Conservation (phyloP, 352 stramenopile species). For the Phytophthora lateralis region DNA sequence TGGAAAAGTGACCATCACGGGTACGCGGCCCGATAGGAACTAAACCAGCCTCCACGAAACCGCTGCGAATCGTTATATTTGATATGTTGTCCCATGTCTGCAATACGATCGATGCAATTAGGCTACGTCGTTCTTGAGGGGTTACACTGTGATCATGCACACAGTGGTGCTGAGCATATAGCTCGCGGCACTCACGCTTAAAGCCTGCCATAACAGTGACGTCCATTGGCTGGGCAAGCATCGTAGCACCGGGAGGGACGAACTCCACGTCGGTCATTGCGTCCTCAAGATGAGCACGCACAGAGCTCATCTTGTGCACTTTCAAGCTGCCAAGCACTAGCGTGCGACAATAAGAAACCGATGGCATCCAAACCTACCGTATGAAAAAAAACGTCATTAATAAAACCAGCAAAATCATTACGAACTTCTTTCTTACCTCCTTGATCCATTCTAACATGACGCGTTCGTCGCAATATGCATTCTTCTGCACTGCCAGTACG, state of each 20-base stretch:
- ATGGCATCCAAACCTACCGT: neutral
- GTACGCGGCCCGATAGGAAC: neutral
- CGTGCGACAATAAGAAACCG: neutral
- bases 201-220: neutral
- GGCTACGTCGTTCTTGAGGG: neutral
- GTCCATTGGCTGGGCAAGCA: neutral
- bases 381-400: neutral
- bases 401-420: neutral
- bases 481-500: neutral
- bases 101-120: neutral
- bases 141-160: neutral
- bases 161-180: neutral
- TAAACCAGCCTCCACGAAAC: neutral
- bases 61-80: neutral
- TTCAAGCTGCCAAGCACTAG: neutral
- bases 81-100: neutral
- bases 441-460: neutral
- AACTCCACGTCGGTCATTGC: constrained; percentile 3
- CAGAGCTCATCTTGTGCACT: constrained; percentile 1
- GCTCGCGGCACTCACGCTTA: neutral
- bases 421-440: neutral
- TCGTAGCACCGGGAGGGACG: neutral
- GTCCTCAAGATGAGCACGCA: neutral
- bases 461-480: neutral
- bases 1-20: neutral